Evolutionary conservation across 805 yeast genomes (phyloP).

Genomic region (Vanderwaltozyma yarrowii): DNA sequence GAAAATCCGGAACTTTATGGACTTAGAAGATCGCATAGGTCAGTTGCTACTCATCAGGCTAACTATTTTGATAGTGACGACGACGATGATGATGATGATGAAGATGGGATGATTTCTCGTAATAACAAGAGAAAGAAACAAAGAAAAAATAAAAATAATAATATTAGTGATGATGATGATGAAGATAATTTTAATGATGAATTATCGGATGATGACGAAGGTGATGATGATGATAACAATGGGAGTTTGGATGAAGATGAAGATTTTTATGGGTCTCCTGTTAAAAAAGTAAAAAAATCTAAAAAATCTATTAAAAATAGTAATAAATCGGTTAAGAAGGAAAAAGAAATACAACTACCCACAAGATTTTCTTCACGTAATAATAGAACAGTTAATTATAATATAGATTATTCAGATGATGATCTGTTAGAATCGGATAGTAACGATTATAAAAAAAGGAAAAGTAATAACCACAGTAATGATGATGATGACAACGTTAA

Average conservation of each 20-base stretch:
- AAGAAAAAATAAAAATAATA: constrained; percentile 13
- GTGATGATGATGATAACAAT: constrained; percentile 18
- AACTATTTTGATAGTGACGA: constrained; percentile 15
- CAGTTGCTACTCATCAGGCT: constrained; percentile 32
- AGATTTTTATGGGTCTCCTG: constrained; percentile 12
- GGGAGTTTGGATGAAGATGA: constrained; percentile 20
- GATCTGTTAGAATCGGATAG: constrained; percentile 32
- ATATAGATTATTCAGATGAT: constrained; percentile 51
- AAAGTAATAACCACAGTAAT: too few species aligned
- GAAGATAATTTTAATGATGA: constrained; percentile 22
- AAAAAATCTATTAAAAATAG: constrained; percentile 7
- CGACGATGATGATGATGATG: constrained; percentile 27
- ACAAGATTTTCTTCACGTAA: constrained; percentile 71
- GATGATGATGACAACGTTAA: constrained; percentile 28
- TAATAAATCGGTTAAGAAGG: not conserved
- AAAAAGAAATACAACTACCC: constrained; percentile 31
- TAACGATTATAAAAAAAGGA: constrained; percentile 9
- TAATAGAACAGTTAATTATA: constrained; percentile 58
- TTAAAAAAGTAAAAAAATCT: constrained; percentile 3
- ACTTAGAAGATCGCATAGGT: constrained; percentile 63
- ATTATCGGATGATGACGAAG: constrained; percentile 22
- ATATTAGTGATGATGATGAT: constrained; percentile 18
- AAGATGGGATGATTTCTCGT: constrained; percentile 6
- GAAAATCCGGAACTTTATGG: constrained; percentile 79
- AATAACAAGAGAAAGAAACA: constrained; percentile 8